phyloP scores from a whole-genome alignment of 352 stramenopile genomes.

The Phytophthora cactorum region DNA sequence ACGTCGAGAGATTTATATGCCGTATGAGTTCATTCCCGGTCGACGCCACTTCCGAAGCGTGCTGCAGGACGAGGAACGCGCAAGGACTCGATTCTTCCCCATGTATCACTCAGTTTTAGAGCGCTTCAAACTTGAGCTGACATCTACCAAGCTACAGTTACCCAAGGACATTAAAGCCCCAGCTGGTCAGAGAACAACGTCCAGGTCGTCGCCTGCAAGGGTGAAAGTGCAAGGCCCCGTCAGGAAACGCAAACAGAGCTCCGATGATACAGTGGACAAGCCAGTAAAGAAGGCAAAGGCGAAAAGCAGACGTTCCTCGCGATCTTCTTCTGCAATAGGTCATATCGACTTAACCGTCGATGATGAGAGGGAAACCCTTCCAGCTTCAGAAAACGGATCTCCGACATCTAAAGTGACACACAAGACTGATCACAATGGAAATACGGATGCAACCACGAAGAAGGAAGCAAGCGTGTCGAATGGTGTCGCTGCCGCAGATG shows the following conservation, averaged over 20 bases:
- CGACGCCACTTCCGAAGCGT: slow-evolving; percentile 60
- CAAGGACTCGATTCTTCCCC: slow-evolving; percentile 31
- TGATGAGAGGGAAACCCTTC: slow-evolving; percentile 7
- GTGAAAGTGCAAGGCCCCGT: slow-evolving; percentile 12
- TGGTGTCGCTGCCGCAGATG: background rate
- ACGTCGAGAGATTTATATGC: slow-evolving; percentile 63
- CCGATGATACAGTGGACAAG: slow-evolving; percentile 27
- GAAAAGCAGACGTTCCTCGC: slow-evolving; percentile 23
- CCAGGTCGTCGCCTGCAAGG: slow-evolving; percentile 20
- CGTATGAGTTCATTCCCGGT: slow-evolving; percentile 69
- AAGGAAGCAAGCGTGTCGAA: background rate
- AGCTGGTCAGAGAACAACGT: background rate
- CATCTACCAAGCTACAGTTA: slow-evolving; percentile 6
- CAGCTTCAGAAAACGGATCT: slow-evolving; percentile 1
- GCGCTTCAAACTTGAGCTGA: slow-evolving; percentile 29
- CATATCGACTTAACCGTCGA: slow-evolving; percentile 41
- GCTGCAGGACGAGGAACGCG: slow-evolving; percentile 49
- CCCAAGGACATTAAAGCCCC: slow-evolving; percentile 9
- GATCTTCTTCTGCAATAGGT: slow-evolving; percentile 17
- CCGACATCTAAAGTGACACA: background rate
- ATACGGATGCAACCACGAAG: background rate
- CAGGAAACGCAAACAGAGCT: slow-evolving; percentile 53
- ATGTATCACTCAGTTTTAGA: slow-evolving; percentile 57
- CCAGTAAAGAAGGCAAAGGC: slow-evolving; percentile 40
- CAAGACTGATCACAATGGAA: slow-evolving; percentile 1